Conservation (phyloP, 2,329 filamentous ascomycete species). For the Sclerotinia minor region DNA sequence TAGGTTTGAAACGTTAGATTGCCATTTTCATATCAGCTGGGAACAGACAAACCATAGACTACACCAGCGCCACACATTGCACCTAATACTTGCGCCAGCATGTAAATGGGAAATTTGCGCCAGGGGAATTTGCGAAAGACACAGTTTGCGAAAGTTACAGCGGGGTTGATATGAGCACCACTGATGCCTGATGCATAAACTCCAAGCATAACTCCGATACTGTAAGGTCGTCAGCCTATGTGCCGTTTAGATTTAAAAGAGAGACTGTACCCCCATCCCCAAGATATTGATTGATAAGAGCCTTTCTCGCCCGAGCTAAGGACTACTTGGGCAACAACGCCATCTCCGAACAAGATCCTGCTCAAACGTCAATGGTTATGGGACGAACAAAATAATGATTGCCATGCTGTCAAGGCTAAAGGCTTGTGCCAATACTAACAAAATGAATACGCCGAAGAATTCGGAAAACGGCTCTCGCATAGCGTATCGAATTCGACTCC, state of each 20-base stretch:
- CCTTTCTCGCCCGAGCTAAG: constrained; percentile 44
- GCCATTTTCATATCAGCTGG: no score
- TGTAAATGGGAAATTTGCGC: constrained; percentile 67
- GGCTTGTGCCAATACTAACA: constrained; percentile 39
- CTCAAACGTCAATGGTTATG: background rate
- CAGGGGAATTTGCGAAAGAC: constrained; percentile 68
- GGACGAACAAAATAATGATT: background rate
- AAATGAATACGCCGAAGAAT: constrained; percentile 67
- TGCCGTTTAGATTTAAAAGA: background rate
- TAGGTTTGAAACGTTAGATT: background rate
- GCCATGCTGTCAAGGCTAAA: background rate
- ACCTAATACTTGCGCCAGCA: constrained; percentile 64
- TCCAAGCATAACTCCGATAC: constrained; percentile 69
- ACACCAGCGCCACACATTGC: constrained; percentile 63
- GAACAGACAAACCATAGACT: constrained; percentile 32
- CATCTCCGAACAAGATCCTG: constrained; percentile 62
- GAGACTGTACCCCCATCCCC: constrained; percentile 39
- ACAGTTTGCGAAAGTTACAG: constrained; percentile 62
- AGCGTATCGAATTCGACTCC: constrained; percentile 32
- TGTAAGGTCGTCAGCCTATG: constrained; percentile 34
- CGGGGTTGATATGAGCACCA: constrained; percentile 69
- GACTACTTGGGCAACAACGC: constrained; percentile 66
- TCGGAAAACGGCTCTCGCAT: constrained; percentile 54
- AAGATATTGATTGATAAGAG: constrained; percentile 38
- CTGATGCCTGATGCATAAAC: constrained; percentile 64